Percentiles rank a stretch among this genome's conserved stretches.
These are phyloP conservation scores for Lentinula sp. DNA, from an alignment of 768 basidiomycete species.

Conservation along the genomic window DNA sequence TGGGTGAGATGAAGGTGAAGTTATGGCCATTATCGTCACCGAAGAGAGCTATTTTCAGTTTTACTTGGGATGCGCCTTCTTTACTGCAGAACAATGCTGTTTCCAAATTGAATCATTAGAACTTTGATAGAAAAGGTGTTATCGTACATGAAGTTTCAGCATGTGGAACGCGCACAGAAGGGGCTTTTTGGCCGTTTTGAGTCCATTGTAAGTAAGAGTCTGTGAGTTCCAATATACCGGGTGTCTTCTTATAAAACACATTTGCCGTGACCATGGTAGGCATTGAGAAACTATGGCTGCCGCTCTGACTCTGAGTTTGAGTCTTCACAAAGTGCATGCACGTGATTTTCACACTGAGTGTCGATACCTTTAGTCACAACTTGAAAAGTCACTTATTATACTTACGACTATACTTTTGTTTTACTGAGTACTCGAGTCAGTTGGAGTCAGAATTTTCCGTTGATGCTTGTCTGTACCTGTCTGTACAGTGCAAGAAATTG, in stretches of 20 bases:
- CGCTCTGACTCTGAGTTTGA: too few relatives aligned
- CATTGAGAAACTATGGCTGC: constrained; percentile 28
- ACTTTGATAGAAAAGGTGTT: constrained; percentile 4
- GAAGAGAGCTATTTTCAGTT: constrained; percentile 66
- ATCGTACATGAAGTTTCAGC: constrained; percentile 53
- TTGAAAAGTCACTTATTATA: too few relatives aligned
- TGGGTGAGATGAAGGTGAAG: constrained; percentile 74
- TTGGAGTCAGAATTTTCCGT: too few relatives aligned
- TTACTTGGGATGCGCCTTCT: constrained; percentile 73
- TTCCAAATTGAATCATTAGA: constrained; percentile 9
- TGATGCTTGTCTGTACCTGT: too few relatives aligned
- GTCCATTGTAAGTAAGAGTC: constrained; percentile 74
- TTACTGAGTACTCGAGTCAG: too few relatives aligned
- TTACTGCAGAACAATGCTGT: constrained; percentile 84
- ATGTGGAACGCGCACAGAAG: constrained; percentile 59
- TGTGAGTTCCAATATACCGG: constrained; percentile 72
- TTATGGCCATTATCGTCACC: constrained; percentile 72
- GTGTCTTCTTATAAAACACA: constrained; percentile 80
- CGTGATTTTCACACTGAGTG: not conserved
- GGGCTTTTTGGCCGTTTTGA: constrained; percentile 59
- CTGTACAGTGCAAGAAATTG: too few relatives aligned
- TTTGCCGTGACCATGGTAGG: constrained; percentile 65
- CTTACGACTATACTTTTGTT: too few relatives aligned
- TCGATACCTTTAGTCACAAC: too few relatives aligned
- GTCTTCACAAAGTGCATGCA: not conserved